phyloP scores from a whole-genome alignment of 768 basidiomycete genomes.

The Gautieria morchelliformis region DNA sequence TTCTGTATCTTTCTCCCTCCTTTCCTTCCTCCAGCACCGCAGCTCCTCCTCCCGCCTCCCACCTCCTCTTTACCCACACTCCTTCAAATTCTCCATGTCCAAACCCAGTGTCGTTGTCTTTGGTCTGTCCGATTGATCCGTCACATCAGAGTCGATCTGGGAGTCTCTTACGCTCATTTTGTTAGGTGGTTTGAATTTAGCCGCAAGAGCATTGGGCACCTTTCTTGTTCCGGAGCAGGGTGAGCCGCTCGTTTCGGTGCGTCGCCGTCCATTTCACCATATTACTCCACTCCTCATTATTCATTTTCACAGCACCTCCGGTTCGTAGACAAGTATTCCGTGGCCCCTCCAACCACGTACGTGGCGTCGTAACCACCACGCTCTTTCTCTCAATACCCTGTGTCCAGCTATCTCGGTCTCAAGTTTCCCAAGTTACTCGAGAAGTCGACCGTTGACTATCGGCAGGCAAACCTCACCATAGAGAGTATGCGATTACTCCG shows the following conservation, averaged over 20 bases:
- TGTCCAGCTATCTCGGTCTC: slow-evolving; percentile 63
- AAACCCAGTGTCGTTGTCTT: slow-evolving; percentile 69
- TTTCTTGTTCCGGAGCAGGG: slow-evolving; percentile 59
- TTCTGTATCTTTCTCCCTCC: slow-evolving; percentile 3
- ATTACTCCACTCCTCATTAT: slow-evolving; percentile 8
- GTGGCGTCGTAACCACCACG: slow-evolving; percentile 15
- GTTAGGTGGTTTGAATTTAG: slow-evolving; percentile 74
- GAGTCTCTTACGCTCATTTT: not conserved
- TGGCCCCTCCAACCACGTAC: slow-evolving; percentile 65
- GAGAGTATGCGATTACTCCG: slow-evolving; percentile 36
- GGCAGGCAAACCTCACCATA: slow-evolving; percentile 72
- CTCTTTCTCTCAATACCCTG: slow-evolving; percentile 15
- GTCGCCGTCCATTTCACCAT: slow-evolving; percentile 21
- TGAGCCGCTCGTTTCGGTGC: slow-evolving; percentile 62
- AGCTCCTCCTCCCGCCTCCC: not conserved
- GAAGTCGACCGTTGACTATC: slow-evolving; percentile 66
- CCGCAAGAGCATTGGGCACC: slow-evolving; percentile 59
- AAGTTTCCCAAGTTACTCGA: slow-evolving; percentile 64
- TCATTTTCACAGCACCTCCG: slow-evolving; percentile 43
- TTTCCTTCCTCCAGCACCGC: slow-evolving; percentile 1
- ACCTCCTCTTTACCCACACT: not conserved
- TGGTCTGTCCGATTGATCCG: slow-evolving; percentile 35
- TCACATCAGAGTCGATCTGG: slow-evolving; percentile 2
- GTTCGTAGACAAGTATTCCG: slow-evolving; percentile 69
- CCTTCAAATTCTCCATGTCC: slow-evolving; percentile 22